Evolutionary conservation across 2,329 filamentous ascomycete genomes (phyloP).

Genomic region (Aspergillus amoenus): DNA sequence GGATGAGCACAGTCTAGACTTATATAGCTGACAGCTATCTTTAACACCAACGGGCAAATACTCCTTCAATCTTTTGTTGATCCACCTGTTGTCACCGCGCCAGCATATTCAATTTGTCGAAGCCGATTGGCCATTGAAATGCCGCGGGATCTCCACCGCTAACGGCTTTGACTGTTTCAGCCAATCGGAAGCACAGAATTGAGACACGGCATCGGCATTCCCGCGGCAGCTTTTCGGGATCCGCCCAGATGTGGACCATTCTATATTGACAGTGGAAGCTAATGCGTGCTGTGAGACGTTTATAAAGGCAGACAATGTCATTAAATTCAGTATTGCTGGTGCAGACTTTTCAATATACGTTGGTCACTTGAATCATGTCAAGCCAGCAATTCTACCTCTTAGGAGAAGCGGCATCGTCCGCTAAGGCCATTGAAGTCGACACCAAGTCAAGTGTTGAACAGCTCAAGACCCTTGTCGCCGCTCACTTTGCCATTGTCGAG

Average conservation of each 20-base stretch:
- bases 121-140: neutral
- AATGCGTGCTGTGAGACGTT: neutral
- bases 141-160: too few species aligned
- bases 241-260: too few species aligned
- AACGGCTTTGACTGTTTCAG: neutral
- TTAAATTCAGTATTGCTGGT: neutral
- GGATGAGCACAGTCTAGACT: neutral
- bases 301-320: neutral
- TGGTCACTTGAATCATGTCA: neutral
- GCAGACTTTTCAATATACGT: too few species aligned
- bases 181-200: neutral
- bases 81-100: neutral
- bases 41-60: neutral
- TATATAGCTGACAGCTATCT: neutral
- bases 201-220: neutral
- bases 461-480: constrained; percentile 24
- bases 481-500: constrained; percentile 32
- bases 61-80: neutral
- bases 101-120: neutral
- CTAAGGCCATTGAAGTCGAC: constrained; percentile 23
- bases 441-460: constrained; percentile 18
- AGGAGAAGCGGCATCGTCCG: constrained; percentile 20
- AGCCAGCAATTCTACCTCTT: constrained; percentile 16
- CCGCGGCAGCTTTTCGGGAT: neutral
- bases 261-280: too few species aligned